Base-by-base conservation (phyloP, 768 basidiomycete genomes). In the Lentinula sp. region DNA sequence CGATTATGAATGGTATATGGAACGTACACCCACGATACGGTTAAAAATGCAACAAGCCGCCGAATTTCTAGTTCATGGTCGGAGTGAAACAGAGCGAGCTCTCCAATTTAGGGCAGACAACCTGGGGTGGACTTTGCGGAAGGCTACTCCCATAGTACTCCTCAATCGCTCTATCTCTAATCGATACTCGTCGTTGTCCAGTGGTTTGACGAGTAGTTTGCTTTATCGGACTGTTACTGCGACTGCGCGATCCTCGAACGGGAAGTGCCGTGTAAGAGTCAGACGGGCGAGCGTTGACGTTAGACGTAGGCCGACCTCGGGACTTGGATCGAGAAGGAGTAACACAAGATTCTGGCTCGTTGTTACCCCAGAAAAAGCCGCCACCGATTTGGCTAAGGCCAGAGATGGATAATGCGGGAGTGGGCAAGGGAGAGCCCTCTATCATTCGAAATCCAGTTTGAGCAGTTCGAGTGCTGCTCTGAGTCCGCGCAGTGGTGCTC, bases 21-120 rank as follows among this genome's bases (percentile, higher is more conserved):
- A 10, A 48, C 9, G 18, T 48, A 23, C 21, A 8, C 1, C 13
- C 37, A 5, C 7, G 13, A 39, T 13, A 39, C 21, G 21, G 6
- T 9, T 8, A 21, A 8, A 8, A 18, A 16, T 10, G 46, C 46
- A 6, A 48, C 46, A 8, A 18, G 4, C 10, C 8, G 7, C 46
- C 1, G 11, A 23, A 28, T 8, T 7, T 21, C 46, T 54, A 52
- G 5, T 23, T 45, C 52, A 56, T 37, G 1, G 66, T 62, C 2
- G 77, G 74, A 0, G 78, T 78, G 64, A 88, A 88, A 65, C 81
- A 84, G 32, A 88, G 74, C 31, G 77, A 75, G 31, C 75, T 79
- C 59, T 85, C 80, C 59, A 88, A 74, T 0, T 81, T 78, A 1
- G 83, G 82, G 10, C 81, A 86, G 69, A 75, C 82, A 39, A 88